Conservation (phyloP, 2,329 filamentous ascomycete species). For the Phyllosticta citriasiana region DNA sequence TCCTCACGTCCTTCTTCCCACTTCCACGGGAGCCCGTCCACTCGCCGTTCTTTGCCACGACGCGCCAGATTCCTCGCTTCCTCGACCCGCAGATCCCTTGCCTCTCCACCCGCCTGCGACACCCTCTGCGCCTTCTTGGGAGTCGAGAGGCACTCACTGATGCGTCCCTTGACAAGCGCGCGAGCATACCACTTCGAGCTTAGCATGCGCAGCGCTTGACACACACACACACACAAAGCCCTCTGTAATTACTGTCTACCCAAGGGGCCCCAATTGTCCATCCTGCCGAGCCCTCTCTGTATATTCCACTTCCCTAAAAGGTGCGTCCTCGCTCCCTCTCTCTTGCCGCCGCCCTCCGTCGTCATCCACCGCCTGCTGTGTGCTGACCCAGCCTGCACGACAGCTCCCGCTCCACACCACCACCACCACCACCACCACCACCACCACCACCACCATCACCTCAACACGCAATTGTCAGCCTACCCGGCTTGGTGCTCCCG, state of each 20-base stretch:
- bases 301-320: constrained; percentile 10
- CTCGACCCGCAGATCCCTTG: constrained; percentile 8
- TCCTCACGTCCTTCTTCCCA: not conserved
- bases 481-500: too few relatives aligned
- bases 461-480: not conserved
- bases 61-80: constrained; percentile 11
- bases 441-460: not conserved
- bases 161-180: constrained; percentile 30
- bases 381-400: constrained; percentile 28
- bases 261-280: constrained; percentile 17
- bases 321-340: not conserved
- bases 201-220: constrained; percentile 30
- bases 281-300: constrained; percentile 10
- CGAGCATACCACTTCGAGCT: constrained; percentile 28
- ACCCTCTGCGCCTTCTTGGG: constrained; percentile 8
- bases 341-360: constrained; percentile 5
- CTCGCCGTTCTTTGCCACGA: constrained; percentile 5
- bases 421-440: constrained; percentile 14
- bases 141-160: constrained; percentile 21
- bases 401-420: constrained; percentile 16
- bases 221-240: constrained; percentile 10
- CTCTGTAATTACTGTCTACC: constrained; percentile 21
- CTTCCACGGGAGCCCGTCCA: not conserved
- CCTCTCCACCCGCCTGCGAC: constrained; percentile 20
- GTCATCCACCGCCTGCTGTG: not conserved